Evolutionary conservation across 2,329 filamentous ascomycete genomes (phyloP), one percentile per base, ranked within the genome.

Genomic region (Scedosporium apiospermum): DNA sequence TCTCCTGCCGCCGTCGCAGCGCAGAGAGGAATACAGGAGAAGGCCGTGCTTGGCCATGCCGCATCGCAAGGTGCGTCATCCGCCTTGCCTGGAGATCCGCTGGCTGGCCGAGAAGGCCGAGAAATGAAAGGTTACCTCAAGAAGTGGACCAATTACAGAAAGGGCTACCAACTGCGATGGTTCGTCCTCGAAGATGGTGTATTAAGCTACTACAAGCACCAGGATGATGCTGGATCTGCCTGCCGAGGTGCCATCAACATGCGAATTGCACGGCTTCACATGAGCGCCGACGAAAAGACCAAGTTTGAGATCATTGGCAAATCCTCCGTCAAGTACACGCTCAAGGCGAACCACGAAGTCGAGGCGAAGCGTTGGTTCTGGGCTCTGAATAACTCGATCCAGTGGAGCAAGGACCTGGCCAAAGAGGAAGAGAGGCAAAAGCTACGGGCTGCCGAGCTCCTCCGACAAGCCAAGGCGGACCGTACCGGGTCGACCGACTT

Each of bases 51-150:
- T 16, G 93, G 92, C 1, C 91, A 90, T 65, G 80, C 78, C 21
- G 80, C 82, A 7, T 82, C 82, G 0, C 83, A 88, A 65, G 81
- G 80, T 5, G 76, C 78, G 2, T 76, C 80, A 7, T 73, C 80
- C 14, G 78, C 84, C 27, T 75, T 77, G 79, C 18, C 86, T 16
- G 79, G 82, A 9, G 83, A 89, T 66, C 78, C 84, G 21, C 73
- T 87, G 64, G 89, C 89, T 27, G 88, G 89, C 16, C 92, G 93
- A 67, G 95, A 99, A 71, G 89, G 90, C 18, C 84, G 93, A 58
- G 93, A 98, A 75, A 98, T 99, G 90, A 97, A 96, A 77, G 95
- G 95, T 6, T 99, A 98, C 73, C 80, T 99, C 63, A 98, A 97
- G 77, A 99, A 99, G 74, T 99, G 95, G 95, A 99, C 95, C 58